These are phyloP conservation scores for Dalbergia oliveri DNA, from an alignment of 306 rosid species.

Conservation along the genomic window DNA sequence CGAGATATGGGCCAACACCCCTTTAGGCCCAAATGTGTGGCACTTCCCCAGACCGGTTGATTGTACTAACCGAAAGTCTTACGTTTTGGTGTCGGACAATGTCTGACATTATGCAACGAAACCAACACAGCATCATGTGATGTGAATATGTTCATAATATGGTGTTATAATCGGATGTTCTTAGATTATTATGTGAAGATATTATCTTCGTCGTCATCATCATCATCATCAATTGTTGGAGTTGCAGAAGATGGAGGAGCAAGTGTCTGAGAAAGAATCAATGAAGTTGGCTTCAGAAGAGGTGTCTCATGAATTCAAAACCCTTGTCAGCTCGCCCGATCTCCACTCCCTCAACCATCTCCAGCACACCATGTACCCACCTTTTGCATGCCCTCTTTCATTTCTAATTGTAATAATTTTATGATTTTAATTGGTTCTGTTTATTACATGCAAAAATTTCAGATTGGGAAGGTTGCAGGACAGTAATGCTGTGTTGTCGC, in stretches of 20 bases:
- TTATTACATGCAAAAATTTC: slow-evolving; percentile 23
- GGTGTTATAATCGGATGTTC: too few species aligned
- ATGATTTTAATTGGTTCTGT: not conserved
- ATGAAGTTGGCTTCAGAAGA: slow-evolving; percentile 62
- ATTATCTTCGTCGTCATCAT: too few species aligned
- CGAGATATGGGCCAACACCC: too few species aligned
- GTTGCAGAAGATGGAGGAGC: not conserved
- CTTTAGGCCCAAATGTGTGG: too few species aligned
- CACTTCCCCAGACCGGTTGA: too few species aligned
- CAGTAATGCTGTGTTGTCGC: slow-evolving; percentile 87
- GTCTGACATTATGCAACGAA: too few species aligned
- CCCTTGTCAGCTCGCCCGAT: slow-evolving; percentile 69
- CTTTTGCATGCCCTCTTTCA: not conserved
- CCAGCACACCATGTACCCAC: slow-evolving; percentile 74
- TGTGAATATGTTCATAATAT: too few species aligned
- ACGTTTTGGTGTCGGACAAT: too few species aligned
- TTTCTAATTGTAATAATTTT: not conserved
- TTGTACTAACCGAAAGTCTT: too few species aligned
- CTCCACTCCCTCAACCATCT: slow-evolving; percentile 73
- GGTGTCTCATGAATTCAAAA: slow-evolving; percentile 76
- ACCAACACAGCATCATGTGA: too few species aligned
- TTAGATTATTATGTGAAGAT: too few species aligned
- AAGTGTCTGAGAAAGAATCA: slow-evolving; percentile 45
- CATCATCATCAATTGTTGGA: not conserved
- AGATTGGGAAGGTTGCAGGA: slow-evolving; percentile 98